Conservation (phyloP, 129 eudicot genomes). For the Flaveria robusta region DNA sequence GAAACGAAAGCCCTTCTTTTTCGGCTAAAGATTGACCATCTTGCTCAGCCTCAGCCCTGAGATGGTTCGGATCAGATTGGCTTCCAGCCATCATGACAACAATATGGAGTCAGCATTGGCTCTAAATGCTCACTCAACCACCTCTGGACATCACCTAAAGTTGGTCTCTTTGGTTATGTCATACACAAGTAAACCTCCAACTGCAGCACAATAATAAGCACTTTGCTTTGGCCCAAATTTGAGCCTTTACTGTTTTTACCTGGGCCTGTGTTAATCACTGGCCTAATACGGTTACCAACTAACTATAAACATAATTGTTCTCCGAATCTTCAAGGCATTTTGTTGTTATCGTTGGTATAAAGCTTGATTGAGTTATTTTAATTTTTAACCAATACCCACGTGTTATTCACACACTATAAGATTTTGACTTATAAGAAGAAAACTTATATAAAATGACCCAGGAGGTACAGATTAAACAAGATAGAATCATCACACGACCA, state of each 20-base stretch:
- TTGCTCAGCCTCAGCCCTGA: constrained; percentile 57
- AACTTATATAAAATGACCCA: too few relatives aligned
- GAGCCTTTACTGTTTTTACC: constrained; percentile 86
- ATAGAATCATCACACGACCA: too few relatives aligned
- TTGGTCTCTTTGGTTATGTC: constrained; percentile 76
- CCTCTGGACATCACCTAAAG: constrained; percentile 69
- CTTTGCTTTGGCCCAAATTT: constrained; percentile 93
- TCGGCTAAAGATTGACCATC: constrained; percentile 74
- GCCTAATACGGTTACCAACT: not conserved
- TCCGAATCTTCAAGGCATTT: too few relatives aligned
- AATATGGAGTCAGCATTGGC: constrained; percentile 79
- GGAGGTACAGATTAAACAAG: too few relatives aligned
- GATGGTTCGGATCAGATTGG: constrained; percentile 73
- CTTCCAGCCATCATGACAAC: constrained; percentile 86
- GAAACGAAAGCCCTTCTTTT: constrained; percentile 80
- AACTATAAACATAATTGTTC: too few relatives aligned
- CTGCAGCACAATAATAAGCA: constrained; percentile 86
- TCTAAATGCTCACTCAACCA: constrained; percentile 77
- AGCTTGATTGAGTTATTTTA: too few relatives aligned
- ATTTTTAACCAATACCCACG: too few relatives aligned
- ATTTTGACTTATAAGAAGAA: too few relatives aligned
- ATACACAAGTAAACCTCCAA: constrained; percentile 71
- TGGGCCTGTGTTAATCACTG: constrained; percentile 49
- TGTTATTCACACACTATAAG: too few relatives aligned
- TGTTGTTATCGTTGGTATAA: too few relatives aligned